Conservation (phyloP, 257 asterid species). For the Thymus quinquecostatus region DNA sequence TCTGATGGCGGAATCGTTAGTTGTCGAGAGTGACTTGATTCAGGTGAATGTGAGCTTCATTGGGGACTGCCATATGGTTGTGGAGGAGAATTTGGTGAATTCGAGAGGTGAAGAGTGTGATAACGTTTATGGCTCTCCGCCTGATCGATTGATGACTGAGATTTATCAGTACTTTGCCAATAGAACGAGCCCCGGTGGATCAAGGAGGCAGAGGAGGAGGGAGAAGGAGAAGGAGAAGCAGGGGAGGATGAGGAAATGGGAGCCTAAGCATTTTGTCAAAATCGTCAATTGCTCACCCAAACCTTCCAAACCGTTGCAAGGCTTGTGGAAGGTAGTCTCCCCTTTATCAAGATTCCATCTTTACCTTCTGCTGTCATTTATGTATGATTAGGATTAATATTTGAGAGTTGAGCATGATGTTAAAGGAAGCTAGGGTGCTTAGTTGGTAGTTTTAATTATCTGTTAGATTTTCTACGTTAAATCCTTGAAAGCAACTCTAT, state of each 20-base stretch:
- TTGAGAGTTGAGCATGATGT: not conserved
- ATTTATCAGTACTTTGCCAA: conserved; percentile 87
- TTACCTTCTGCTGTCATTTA: not conserved
- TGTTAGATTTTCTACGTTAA: not conserved
- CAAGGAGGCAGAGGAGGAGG: conserved; percentile 86
- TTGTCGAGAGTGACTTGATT: conserved; percentile 51
- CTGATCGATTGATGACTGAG: conserved; percentile 66
- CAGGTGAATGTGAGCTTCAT: conserved; percentile 69
- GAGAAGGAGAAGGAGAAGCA: conserved; percentile 80
- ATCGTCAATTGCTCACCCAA: conserved; percentile 73
- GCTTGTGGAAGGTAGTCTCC: conserved; percentile 83
- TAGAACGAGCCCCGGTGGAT: conserved; percentile 72
- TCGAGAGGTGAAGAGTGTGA: conserved; percentile 56
- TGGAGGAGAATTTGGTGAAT: conserved; percentile 67
- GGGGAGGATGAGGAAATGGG: conserved; percentile 66
- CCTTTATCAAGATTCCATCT: conserved; percentile 9
- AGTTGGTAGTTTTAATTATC: not conserved
- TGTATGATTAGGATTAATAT: not conserved
- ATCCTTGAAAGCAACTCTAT: not conserved
- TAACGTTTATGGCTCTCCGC: conserved; percentile 68
- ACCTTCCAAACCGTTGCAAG: conserved; percentile 78
- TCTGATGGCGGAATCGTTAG: conserved; percentile 43
- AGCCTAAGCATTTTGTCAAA: conserved; percentile 73
- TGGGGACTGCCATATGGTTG: conserved; percentile 61
- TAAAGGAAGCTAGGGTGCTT: conserved; percentile 1